These are phyloP conservation scores for Trametopsis cervina DNA, from an alignment of 768 basidiomycete species.

Conservation along the genomic window DNA sequence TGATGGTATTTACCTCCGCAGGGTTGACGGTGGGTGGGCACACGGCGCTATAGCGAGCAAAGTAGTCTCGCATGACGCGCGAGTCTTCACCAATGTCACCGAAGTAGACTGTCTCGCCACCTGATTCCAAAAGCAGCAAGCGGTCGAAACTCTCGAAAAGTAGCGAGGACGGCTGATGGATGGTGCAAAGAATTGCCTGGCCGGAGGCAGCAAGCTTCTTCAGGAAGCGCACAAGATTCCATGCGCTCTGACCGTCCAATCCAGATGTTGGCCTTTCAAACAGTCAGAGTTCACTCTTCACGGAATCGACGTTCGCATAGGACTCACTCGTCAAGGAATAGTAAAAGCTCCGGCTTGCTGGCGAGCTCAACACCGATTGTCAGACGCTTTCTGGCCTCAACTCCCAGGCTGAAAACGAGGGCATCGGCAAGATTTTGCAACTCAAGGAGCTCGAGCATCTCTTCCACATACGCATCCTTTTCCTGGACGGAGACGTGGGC, in stretches of 20 bases:
- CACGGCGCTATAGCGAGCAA: constrained; percentile 61
- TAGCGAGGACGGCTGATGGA: constrained; percentile 82
- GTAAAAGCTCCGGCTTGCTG: constrained; percentile 72
- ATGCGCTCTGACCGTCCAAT: constrained; percentile 62
- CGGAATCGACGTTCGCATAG: not conserved
- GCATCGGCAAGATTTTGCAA: constrained; percentile 81
- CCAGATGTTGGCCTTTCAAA: constrained; percentile 40
- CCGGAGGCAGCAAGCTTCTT: constrained; percentile 79
- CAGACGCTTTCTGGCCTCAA: constrained; percentile 74
- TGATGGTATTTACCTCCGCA: constrained; percentile 28
- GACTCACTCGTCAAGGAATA: constrained; percentile 45
- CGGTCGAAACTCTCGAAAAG: constrained; percentile 85
- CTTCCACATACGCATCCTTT: constrained; percentile 76
- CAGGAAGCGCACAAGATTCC: constrained; percentile 77
- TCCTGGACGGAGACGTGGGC: constrained; percentile 57
- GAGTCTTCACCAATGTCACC: constrained; percentile 82
- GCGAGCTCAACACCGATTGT: constrained; percentile 92
- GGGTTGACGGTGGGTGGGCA: constrained; percentile 80
- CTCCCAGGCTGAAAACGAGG: constrained; percentile 60
- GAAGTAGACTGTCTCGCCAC: constrained; percentile 92
- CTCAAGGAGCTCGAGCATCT: constrained; percentile 78
- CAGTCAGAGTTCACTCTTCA: constrained; percentile 13
- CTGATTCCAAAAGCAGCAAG: constrained; percentile 58
- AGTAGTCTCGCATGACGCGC: constrained; percentile 62
- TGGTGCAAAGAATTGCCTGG: constrained; percentile 86